phyloP scores from a whole-genome alignment of 2,329 filamentous ascomycete species.

The Podosphaera fusca region DNA sequence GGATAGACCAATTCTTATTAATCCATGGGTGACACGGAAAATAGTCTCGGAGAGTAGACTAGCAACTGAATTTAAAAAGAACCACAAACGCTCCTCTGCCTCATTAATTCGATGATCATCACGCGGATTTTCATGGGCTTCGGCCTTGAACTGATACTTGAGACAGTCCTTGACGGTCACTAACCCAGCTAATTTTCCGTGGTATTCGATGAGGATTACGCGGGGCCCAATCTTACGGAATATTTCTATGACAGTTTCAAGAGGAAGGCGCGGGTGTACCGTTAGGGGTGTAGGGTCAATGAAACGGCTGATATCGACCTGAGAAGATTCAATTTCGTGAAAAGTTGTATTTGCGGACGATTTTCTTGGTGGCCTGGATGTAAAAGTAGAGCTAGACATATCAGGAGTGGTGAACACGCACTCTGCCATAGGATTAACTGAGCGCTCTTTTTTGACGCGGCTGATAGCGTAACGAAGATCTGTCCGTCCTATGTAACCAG shows the following conservation, averaged over 20 bases:
- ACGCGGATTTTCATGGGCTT: slow-evolving; percentile 55
- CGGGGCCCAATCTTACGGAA: slow-evolving; percentile 95
- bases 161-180: slow-evolving; percentile 94
- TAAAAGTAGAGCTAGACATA: slow-evolving; percentile 11
- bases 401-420: slow-evolving; percentile 48
- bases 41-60: slow-evolving; percentile 36
- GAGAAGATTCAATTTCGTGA: slow-evolving; percentile 32
- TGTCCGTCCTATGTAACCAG: slow-evolving; percentile 82
- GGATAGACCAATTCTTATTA: slow-evolving; percentile 24
- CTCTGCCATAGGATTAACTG: slow-evolving; percentile 40
- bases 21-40: slow-evolving; percentile 28
- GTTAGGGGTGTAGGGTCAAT: slow-evolving; percentile 77
- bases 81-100: slow-evolving; percentile 44
- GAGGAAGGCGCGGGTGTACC: slow-evolving; percentile 69
- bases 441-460: slow-evolving; percentile 44
- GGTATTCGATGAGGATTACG: slow-evolving; percentile 80
- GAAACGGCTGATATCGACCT: slow-evolving; percentile 65
- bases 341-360: slow-evolving; percentile 28
- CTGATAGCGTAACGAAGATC: slow-evolving; percentile 82
- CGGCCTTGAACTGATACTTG: slow-evolving; percentile 91
- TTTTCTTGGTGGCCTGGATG: slow-evolving; percentile 8
- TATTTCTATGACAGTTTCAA: slow-evolving; percentile 95
- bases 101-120: slow-evolving; percentile 28
- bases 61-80: slow-evolving; percentile 26
- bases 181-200: slow-evolving; percentile 59